These are phyloP conservation scores for Cucurbitaria berberidis DNA, from an alignment of 2,329 filamentous ascomycete species.

Conservation along the genomic window DNA sequence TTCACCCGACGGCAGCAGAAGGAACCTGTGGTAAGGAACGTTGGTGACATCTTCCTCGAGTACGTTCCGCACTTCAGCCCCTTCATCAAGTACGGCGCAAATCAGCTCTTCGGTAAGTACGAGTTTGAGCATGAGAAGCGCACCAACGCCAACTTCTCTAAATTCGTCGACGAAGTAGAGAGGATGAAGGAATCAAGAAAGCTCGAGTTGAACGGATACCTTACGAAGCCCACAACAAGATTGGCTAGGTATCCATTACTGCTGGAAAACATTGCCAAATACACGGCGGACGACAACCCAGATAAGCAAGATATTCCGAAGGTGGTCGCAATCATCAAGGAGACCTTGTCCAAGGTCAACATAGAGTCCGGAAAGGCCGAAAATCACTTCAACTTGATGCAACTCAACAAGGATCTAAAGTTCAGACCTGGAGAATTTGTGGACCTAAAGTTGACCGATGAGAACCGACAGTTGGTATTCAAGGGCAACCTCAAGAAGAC, in stretches of 20 bases:
- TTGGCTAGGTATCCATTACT: constrained; percentile 91
- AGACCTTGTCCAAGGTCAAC: constrained; percentile 87
- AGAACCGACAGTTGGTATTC: constrained; percentile 89
- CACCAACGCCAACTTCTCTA: constrained; percentile 80
- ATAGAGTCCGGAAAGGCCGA: constrained; percentile 95
- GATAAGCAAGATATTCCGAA: constrained; percentile 93
- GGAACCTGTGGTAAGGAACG: constrained; percentile 81
- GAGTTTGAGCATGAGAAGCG: constrained; percentile 97
- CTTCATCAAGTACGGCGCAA: constrained; percentile 95
- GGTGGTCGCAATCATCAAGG: constrained; percentile 84
- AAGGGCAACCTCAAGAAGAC: constrained; percentile 95
- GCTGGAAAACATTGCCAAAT: constrained; percentile 88
- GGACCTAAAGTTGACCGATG: constrained; percentile 91
- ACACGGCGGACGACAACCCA: constrained; percentile 85
- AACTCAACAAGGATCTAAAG: constrained; percentile 88
- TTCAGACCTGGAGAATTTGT: constrained; percentile 90
- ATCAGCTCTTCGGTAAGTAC: constrained; percentile 94
- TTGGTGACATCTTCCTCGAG: constrained; percentile 94
- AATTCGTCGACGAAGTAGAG: constrained; percentile 96
- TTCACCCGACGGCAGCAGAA: constrained; percentile 91
- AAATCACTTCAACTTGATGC: constrained; percentile 94
- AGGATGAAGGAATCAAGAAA: constrained; percentile 95
- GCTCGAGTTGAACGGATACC: constrained; percentile 93
- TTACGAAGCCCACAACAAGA: constrained; percentile 96
- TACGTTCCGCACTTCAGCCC: constrained; percentile 92